Evolutionary conservation across 345 rosid genomes (phyloP), one percentile per base, ranked within the genome.

Genomic region (Hirschfeldia incana): DNA sequence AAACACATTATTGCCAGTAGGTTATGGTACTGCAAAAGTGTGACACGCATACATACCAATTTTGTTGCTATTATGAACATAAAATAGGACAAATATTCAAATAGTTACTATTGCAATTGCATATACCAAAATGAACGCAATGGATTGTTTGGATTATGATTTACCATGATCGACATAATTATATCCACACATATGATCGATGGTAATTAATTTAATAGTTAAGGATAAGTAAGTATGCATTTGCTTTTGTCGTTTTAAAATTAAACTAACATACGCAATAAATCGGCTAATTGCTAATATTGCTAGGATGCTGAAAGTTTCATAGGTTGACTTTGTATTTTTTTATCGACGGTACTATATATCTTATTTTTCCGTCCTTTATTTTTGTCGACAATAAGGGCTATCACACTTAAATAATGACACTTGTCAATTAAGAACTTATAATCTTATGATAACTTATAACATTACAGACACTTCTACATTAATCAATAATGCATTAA

Each of bases 401-500:
- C 15, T 34, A 34, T 64, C 34, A 8, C 72, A 8, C 55, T 65
- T 28, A 42, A 58, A 78, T 44, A 39, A 30, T 53, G 67, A 65
- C 65, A 79, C 78, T 79, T 73, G 82, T 10, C 65, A 26, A 67
- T 46, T 73, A 33, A 67, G 33, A 72, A 26, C 13, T 26, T 57
- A 42, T 42, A 42, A 29, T 29, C 3, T 0, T 39, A 8, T 39
- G 44, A 39, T 9, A 72, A 12, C 26, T 21, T 55, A 66, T 58
- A 65, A 58, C 73, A 39, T 59, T 79, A 46, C 17, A 67, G 44
- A 67, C 17, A 61, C 37, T 67, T 49, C 34, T 26, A 49, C 78
- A 73, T 62, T 61, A 61, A 61, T 79, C 60, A 69, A 73, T 63
- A 68, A 67, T 73, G 73, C 63, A 67, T 67, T 65, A 42, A 70